Base-by-base conservation (phyloP, 805 yeast genomes). In the Saccharomycopsis babjevae region DNA sequence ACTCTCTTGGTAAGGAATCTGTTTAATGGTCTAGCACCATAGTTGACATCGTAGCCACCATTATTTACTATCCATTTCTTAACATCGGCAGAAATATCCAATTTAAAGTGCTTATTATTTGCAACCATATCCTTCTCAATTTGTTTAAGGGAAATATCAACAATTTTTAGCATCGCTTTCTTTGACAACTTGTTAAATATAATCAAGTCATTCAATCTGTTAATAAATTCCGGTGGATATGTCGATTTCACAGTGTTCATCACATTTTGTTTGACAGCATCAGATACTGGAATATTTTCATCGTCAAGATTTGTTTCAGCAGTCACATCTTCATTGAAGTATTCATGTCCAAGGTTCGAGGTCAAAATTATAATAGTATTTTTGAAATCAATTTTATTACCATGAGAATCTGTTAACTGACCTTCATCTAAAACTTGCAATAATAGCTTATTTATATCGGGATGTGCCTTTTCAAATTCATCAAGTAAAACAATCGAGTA, bases 331-430 rank as follows among this genome's bases (percentile, higher is more conserved):
- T 84, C 78, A 52, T 91, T 73, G 66, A 94, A 78, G 52, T 88
- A 80, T 65, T 92, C 97, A 73, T 94, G 98, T 8, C 99, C 99
- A 68, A 94, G 89, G 72, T 93, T 93, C 1, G 97, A 89, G 0
- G 99, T 93, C 97, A 93, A 90, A 15, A 94, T 96, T 68, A 93
- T 90, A 61, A 93, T 88, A 0, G 98, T 89, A 72, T 94, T 94
- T 66, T 92, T 83, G 83, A 93, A 93, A 72, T 94, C 97, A 57
- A 94, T 90, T 66, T 86, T 88, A 62, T 91, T 89, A 36, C 99
- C 99, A 69, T 91, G 96, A 1, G 97, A 87, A 71, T 93, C 99
- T 0, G 98, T 93, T 67, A 93, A 79, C 59, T 88, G 83, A 61
- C 99, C 99, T 73, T 93, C 99, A 72, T 93, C 99, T 59, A 93